phyloP scores from a whole-genome alignment of 1,284 basidiomycete species.

The Tilletia walkeri region DNA sequence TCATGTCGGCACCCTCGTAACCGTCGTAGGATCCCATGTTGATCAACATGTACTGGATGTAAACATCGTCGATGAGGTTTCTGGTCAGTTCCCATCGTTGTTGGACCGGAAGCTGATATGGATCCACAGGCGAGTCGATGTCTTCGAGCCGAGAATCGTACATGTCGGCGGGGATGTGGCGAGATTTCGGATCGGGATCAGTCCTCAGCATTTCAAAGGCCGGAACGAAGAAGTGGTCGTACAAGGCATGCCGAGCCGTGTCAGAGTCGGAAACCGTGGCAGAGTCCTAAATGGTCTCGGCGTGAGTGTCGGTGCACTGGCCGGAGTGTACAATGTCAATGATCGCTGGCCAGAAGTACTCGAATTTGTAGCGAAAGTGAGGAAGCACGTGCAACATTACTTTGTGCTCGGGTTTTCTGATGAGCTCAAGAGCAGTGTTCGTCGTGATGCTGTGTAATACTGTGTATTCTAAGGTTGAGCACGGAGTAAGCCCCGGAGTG shows the following conservation, averaged over 20 bases:
- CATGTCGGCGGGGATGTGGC: neutral
- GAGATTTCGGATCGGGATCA: neutral
- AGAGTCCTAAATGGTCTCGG: neutral
- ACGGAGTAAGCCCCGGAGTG: no score
- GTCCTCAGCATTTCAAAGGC: neutral
- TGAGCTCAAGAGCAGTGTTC: neutral
- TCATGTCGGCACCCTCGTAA: no score
- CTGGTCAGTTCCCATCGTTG: neutral
- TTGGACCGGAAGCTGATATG: neutral
- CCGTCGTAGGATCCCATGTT: no score
- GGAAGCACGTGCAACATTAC: neutral
- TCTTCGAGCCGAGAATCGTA: neutral
- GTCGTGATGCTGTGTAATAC: neutral
- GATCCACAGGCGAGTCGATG: neutral
- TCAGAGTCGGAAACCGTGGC: neutral
- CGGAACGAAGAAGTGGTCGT: slow-evolving; percentile 1
- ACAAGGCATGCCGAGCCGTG: neutral
- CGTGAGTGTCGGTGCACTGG: neutral
- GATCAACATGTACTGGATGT: no score
- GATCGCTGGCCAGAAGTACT: neutral
- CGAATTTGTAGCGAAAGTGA: neutral
- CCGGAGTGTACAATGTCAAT: neutral
- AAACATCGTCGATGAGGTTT: neutral
- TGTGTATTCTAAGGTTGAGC: no score
- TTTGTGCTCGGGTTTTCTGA: neutral